Base-by-base conservation (phyloP, 2,329 filamentous ascomycete species). In the Rhynchosporium agropyri region DNA sequence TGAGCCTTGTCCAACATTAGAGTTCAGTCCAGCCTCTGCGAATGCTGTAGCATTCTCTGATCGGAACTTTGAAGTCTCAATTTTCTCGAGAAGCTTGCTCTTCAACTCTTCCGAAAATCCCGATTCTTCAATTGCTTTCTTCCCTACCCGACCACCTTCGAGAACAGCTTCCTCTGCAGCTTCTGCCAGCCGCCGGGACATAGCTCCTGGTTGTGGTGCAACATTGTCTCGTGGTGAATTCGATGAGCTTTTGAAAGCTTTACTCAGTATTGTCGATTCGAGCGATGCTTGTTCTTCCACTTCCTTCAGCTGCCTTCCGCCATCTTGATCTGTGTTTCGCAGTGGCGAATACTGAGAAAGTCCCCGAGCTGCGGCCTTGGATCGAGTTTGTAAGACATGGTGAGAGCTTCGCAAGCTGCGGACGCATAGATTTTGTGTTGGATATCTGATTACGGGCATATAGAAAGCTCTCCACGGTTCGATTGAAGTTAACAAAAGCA, bases 1-100 rank as follows among this genome's bases (percentile, higher is more conserved):
- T 1, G 89, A 89, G 12, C 88, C 89, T 68, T 82, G 81, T 15
- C 89, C 88, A 12, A 89, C 87, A n/a, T 84, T 82, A 3, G 82
- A 73, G 0, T 80, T 76, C 46, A 86, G 65, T 57, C 76, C 77
- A 1, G 80, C 80, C 65, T 82, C 76, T 1, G 80, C 74, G 60
- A 88, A 79, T 0, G 81, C 79, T 0, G 76, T 67, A 0, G 79
- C 75, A 69, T 85, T 73, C 13, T 85, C 79, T 1, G 79, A 77
- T 48, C 76, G 75, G 69, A 88, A 86, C 8, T 81, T 77, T 1
- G 83, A 81, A 50, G 81, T 78, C 60, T 83, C 78, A 7, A 89
- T 78, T 70, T 83, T 87, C 59, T 80, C 77, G 8, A 87, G 75
- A 0, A 89, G 77, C 61, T 78, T 80, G 60, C 80, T 77, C 68